Conservation (phyloP, 106 monocot genomes). For the Narthecium ossifragum region DNA sequence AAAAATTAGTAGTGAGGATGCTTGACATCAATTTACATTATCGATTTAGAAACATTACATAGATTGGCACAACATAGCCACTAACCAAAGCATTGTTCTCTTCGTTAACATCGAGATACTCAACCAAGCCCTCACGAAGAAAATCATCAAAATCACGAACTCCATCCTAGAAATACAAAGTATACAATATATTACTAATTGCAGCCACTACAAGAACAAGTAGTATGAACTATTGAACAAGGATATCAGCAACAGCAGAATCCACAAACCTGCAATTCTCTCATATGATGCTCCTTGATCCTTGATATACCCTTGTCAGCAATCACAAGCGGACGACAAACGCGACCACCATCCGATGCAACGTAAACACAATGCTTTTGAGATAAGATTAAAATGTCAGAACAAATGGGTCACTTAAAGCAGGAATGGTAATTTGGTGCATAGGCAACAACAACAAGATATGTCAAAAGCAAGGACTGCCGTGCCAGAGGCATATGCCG, state of each 20-base stretch:
- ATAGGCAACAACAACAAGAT: too few species aligned
- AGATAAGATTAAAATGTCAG: conserved; percentile 3
- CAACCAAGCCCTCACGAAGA: conserved; percentile 78
- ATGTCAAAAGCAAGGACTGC: too few species aligned
- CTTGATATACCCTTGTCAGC: conserved; percentile 85
- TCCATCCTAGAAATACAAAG: conserved; percentile 53
- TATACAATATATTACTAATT: too few species aligned
- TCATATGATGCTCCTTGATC: conserved; percentile 88
- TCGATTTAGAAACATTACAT: too few species aligned
- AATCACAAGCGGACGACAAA: conserved; percentile 97
- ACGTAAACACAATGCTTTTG: conserved; percentile 77
- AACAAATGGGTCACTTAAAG: too few species aligned
- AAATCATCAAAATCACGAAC: conserved; percentile 82
- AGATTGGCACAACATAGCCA: too few species aligned
- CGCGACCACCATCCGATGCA: conserved; percentile 97
- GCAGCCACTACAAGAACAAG: too few species aligned
- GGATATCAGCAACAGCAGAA: not conserved
- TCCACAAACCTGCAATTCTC: conserved; percentile 63
- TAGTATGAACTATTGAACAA: not conserved
- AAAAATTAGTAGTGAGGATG: conserved; percentile 2
- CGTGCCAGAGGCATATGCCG: too few species aligned
- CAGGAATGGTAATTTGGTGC: too few species aligned
- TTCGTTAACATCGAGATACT: conserved; percentile 99
- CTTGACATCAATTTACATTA: too few species aligned
- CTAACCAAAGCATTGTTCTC: conserved; percentile 96